Conservation (phyloP, 1,284 basidiomycete genomes). For the Coniferiporia weirii region DNA sequence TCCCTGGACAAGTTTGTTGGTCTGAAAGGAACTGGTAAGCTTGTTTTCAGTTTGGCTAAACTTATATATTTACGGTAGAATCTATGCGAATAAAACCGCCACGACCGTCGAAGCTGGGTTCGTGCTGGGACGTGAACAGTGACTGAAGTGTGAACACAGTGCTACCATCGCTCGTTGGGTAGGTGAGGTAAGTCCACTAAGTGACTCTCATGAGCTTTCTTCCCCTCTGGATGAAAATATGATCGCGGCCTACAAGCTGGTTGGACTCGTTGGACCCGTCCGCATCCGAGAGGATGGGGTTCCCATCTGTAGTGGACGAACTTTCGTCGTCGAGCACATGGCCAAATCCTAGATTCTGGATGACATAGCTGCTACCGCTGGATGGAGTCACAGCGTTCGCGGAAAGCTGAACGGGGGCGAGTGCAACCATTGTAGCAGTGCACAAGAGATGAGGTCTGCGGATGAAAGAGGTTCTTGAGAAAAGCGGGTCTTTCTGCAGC, state of each 20-base stretch:
- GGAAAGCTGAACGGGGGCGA: neutral
- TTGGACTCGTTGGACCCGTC: neutral
- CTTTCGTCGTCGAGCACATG: neutral
- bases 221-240: neutral
- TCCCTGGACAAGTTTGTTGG: conserved; percentile 11
- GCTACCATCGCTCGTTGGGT: neutral
- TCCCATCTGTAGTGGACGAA: neutral
- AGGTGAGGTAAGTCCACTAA: neutral
- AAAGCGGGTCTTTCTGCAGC: neutral
- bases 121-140: neutral
- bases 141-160: conserved; percentile 5
- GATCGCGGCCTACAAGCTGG: neutral
- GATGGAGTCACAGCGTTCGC: neutral
- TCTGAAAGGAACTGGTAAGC: neutral
- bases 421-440: neutral
- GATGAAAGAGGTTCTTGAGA: neutral
- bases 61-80: neutral
- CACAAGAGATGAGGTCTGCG: neutral
- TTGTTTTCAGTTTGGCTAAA: neutral
- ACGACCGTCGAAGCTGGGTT: neutral
- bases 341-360: neutral
- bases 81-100: conserved; percentile 12
- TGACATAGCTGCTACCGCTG: neutral
- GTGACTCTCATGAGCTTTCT: neutral
- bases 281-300: neutral